Evolutionary conservation across 202 grass and related monocot species (phyloP), one percentile per base, ranked within the genome.

Genomic region (Cymbopogon flexuosus): DNA sequence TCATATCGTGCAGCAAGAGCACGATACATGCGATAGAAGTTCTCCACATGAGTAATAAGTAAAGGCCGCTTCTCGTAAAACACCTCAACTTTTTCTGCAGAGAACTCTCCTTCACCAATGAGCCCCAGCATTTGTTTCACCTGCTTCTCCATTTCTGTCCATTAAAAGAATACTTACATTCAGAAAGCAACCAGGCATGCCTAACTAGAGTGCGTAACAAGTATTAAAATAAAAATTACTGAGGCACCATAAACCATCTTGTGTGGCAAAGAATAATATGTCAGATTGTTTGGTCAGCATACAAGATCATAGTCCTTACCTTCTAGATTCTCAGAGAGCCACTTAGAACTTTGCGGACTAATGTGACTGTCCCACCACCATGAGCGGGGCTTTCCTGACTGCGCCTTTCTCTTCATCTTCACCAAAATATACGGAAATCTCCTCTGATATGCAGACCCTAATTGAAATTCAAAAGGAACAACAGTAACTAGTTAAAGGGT

Each of bases 351-450:
- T 91, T 98, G 83, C 14, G 76, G 77, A 81, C 80, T 88, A 72
- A 95, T 89, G 81, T 98, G 90, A 47, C 90, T 85, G 73, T 91
- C 90, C 92, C 92, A 98, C 95, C 95, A 95, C 90, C 86, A 98
- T 73, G 95, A 91, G 68, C 81, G 60, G 23, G 86, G 76, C 68
- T 93, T 94, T 40, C 61, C 92, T 21, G 84, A 81, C 57, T 79
- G 52, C 6, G 72, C 64, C 54, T 52, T 78, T 78, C 85, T 68
- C 70, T 91, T 81, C 81, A 88, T 91, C 61, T 83, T 86, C 33
- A 83, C 45, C 43, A 89, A 30, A 78, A 70, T 79, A 79, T 81
- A 56, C n/a, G 23, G 78, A 81, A 76, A 80, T 24, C 31, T 27
- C n/a, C 63, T 75, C 62, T 62, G 43, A 57, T 65, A 82, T 63